phyloP scores from a whole-genome alignment of 2,329 filamentous ascomycete species.

The Cytospora leucostoma region DNA sequence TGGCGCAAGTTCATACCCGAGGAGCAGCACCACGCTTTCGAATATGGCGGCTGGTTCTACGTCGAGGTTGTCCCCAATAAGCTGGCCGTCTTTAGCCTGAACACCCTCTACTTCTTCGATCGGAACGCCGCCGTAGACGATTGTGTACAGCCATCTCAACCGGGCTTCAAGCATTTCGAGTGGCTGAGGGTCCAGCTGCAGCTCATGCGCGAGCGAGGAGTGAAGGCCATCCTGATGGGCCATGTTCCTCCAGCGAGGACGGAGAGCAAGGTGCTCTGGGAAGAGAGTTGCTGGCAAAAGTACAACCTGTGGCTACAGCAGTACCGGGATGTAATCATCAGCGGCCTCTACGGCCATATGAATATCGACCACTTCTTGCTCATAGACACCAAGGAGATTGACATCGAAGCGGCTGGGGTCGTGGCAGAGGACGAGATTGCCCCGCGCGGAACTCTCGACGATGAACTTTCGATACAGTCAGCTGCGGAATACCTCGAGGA shows the following conservation, averaged over 20 bases:
- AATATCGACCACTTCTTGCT: slow-evolving; percentile 97
- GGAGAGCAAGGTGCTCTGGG: slow-evolving; percentile 83
- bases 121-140: slow-evolving; percentile 93
- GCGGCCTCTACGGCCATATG: slow-evolving; percentile 89
- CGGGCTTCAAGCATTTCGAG: slow-evolving; percentile 92
- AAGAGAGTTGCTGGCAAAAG: slow-evolving; percentile 98
- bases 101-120: slow-evolving; percentile 94
- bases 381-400: slow-evolving; percentile 78
- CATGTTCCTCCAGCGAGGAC: slow-evolving; percentile 92
- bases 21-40: slow-evolving; percentile 86
- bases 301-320: slow-evolving; percentile 89
- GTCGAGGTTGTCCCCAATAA: slow-evolving; percentile 86
- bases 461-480: slow-evolving; percentile 64
- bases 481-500: slow-evolving; percentile 79
- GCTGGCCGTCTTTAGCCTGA: slow-evolving; percentile 89
- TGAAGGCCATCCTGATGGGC: slow-evolving; percentile 93
- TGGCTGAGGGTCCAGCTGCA: slow-evolving; percentile 91
- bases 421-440: slow-evolving; percentile 33
- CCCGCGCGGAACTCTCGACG: slow-evolving; percentile 45
- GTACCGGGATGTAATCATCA: slow-evolving; percentile 86
- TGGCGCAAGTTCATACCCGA: slow-evolving; percentile 91
- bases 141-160: slow-evolving; percentile 75
- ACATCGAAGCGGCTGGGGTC: slow-evolving; percentile 51
- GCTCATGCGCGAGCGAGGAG: slow-evolving; percentile 75
- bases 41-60: slow-evolving; percentile 91